phyloP scores from a whole-genome alignment of 176 grass and related monocot species.

The Chrysopogon serrulatus region DNA sequence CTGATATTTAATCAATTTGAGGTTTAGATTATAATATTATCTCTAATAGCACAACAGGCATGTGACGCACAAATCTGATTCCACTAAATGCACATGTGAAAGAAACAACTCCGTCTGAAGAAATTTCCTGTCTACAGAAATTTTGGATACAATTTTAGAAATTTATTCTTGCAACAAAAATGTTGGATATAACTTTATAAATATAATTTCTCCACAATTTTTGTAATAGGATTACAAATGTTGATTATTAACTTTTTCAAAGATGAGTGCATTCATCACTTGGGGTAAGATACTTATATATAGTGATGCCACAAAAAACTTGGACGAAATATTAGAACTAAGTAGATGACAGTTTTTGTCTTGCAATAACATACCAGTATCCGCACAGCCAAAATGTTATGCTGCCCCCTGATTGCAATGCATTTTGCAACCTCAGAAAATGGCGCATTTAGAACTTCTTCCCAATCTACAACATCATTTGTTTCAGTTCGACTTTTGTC shows the following conservation, averaged over 20 bases:
- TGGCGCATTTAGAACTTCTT: slow-evolving; percentile 21
- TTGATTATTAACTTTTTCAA: neutral
- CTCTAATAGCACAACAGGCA: neutral
- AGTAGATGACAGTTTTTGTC: neutral
- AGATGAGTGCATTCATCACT: neutral
- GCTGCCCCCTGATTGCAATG: slow-evolving; percentile 41
- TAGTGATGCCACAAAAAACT: neutral
- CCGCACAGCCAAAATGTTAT: slow-evolving; percentile 34
- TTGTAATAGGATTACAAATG: neutral
- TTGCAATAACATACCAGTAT: slow-evolving; percentile 31
- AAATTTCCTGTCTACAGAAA: neutral
- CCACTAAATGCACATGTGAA: neutral
- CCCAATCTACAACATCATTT: slow-evolving; percentile 39
- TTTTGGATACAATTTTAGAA: neutral
- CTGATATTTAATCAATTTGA: neutral
- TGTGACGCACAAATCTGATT: neutral
- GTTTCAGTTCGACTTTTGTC: neutral
- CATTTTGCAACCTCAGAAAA: slow-evolving; percentile 13
- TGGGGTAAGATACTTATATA: slow-evolving; percentile 15
- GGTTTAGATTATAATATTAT: neutral
- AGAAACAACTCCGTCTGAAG: neutral
- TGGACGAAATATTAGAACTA: neutral
- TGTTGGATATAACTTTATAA: neutral
- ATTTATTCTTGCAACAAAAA: neutral
- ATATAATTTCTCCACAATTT: neutral